These are phyloP conservation scores for Zygosaccharomyces bailii DNA, from an alignment of 805 yeast species.

Conservation along the genomic window DNA sequence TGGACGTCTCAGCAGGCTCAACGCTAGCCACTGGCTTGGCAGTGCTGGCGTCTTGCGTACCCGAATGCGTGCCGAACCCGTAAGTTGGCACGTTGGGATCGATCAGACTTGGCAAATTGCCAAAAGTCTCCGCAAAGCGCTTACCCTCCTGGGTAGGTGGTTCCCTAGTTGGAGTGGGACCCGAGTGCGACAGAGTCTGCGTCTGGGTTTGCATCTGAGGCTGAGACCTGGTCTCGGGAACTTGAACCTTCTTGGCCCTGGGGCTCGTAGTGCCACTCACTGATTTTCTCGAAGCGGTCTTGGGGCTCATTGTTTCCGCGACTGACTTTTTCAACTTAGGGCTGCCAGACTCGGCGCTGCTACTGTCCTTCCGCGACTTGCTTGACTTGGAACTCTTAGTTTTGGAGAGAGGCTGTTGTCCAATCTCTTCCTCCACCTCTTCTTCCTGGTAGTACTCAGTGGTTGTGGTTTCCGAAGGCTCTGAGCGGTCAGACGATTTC, in stretches of 20 bases:
- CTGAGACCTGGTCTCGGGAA: background rate
- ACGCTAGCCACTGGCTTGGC: background rate
- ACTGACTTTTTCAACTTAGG: background rate
- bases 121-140: conserved; percentile 22
- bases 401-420: background rate
- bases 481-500: conserved; percentile 2
- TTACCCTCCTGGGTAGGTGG: background rate
- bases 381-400: background rate
- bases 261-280: background rate
- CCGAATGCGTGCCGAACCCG: conserved; percentile 13
- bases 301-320: too few relatives aligned
- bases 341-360: background rate
- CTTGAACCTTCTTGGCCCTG: background rate
- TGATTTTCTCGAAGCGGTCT: too few relatives aligned
- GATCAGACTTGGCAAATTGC: conserved; percentile 30
- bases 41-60: background rate
- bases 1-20: background rate
- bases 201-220: background rate
- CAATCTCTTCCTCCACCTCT: background rate
- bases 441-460: background rate
- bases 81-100: conserved; percentile 31
- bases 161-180: background rate
- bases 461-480: background rate
- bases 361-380: background rate
- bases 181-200: background rate